A percentile compares a stretch with the other conserved stretches of the same genome.
phyloP scores from a whole-genome alignment of 1,284 basidiomycete species.

The Cutaneotrichosporon sp. region DNA sequence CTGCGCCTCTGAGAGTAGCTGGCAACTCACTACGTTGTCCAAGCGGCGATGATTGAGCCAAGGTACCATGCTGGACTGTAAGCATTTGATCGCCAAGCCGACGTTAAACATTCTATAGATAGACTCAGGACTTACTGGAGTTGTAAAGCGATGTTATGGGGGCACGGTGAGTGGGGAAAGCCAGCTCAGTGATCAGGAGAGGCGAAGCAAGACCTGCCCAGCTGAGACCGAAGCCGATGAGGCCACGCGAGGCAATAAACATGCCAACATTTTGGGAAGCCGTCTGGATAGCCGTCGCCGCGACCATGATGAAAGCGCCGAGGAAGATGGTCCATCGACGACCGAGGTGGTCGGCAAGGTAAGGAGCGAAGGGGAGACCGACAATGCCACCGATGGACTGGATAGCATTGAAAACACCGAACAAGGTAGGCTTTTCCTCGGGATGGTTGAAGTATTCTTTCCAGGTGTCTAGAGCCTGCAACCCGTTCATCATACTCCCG shows the following conservation, averaged over 20 bases:
- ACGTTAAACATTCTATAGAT: not conserved
- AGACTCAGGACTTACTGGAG: too few species aligned
- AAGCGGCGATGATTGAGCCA: conserved; percentile 15
- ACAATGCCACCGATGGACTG: conserved; percentile 26
- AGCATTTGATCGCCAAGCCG: not conserved
- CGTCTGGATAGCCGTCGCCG: conserved; percentile 30
- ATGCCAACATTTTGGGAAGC: conserved; percentile 60
- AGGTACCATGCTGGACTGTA: conserved; percentile 19
- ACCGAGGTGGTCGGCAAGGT: conserved; percentile 22
- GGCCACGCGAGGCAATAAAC: conserved; percentile 55
- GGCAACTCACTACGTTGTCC: conserved; percentile 16
- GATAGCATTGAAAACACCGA: conserved; percentile 31
- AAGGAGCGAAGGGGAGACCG: conserved; percentile 31
- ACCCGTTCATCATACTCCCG: conserved; percentile 28
- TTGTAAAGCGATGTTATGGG: conserved; percentile 40
- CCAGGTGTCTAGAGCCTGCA: conserved; percentile 15
- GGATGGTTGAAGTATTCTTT: conserved; percentile 10
- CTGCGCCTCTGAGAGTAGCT: too few species aligned
- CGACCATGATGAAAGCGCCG: conserved; percentile 24
- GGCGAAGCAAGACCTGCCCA: conserved; percentile 57
- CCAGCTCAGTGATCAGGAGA: conserved; percentile 68
- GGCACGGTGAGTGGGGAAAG: conserved; percentile 70
- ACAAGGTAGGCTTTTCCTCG: not conserved
- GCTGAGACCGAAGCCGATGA: conserved; percentile 60
- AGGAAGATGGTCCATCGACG: conserved; percentile 43